Base-by-base conservation (phyloP, 148 eudicot genomes). In the Heliosperma pusillum region DNA sequence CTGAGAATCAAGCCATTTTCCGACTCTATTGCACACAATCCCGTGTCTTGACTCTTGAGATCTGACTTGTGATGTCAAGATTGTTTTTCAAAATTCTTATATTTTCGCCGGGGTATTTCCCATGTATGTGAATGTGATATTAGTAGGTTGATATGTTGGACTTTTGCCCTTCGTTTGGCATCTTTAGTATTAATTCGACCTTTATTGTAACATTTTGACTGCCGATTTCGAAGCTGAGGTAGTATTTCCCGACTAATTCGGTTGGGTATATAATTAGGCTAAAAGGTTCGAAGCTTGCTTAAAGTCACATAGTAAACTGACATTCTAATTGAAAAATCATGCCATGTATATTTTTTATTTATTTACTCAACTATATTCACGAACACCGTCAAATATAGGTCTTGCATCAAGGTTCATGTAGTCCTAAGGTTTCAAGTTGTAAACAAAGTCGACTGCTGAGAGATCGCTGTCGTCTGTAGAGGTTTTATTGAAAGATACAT, bases 161-260 rank as follows among this genome's bases (percentile, higher is more conserved):
- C 36, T 65, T 56, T 30, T 3, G 53, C 30, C 62, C 44, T 71
- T 40, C 33, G 24, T 29, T 57, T 60, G 73, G 47, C 57, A 11
- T 52, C 30, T 74, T 53, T 57, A 62, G 72, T 65, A 76, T 80
- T 75, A 76, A 75, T 63, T 44, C 25, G 40, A 71, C 67, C 16
- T 5, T 53, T 58, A n/a, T n/a, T n/a, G n/a, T n/a, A n/a, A n/a
- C n/a, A 40, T 47, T 70, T 69, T 26, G 19, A n/a, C 70, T 29
- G 24, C 19, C 12, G 25, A 45, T n/a, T 36, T n/a, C n/a, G n/a
- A 53, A n/a, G 71, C 56, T 27, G 19, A 47, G 29, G 33, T 10
- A 26, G 59, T 50, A n/a, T 27, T 22, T 50, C 21, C 10, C n/a
- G 20, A 13, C 45, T 19, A 44, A 63, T 26, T 33, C 55, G 8